phyloP scores from a whole-genome alignment of 108 stramenopile genomes.

The Cyclostephanos invisitatus region DNA sequence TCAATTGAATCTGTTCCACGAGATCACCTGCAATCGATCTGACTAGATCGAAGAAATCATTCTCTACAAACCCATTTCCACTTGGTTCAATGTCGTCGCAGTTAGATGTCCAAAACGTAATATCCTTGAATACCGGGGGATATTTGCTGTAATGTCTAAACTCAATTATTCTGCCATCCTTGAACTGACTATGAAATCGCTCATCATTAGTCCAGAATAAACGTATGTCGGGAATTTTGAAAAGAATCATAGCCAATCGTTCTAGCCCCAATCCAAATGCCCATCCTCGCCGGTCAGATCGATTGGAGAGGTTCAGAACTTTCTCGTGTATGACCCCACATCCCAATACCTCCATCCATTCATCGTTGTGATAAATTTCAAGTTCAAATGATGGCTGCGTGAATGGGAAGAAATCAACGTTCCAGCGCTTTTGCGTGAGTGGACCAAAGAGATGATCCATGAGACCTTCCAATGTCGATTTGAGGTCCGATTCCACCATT shows the following conservation, averaged over 20 bases:
- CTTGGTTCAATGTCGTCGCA: neutral
- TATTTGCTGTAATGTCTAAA: slow-evolving; percentile 84
- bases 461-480: slow-evolving; percentile 65
- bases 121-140: slow-evolving; percentile 84
- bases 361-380: slow-evolving; percentile 87
- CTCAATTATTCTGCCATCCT: slow-evolving; percentile 54
- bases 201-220: slow-evolving; percentile 90
- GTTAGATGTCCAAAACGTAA: slow-evolving; percentile 80
- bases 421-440: slow-evolving; percentile 50
- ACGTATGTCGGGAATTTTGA: slow-evolving; percentile 93
- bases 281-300: slow-evolving; percentile 76
- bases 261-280: slow-evolving; percentile 93
- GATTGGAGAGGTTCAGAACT: slow-evolving; percentile 80
- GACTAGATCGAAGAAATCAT: slow-evolving; percentile 80
- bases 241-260: slow-evolving; percentile 94
- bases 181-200: slow-evolving; percentile 90
- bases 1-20: slow-evolving; percentile 75
- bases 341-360: slow-evolving; percentile 97
- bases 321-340: slow-evolving; percentile 92
- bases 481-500: slow-evolving; percentile 55
- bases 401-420: slow-evolving; percentile 93
- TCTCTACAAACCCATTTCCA: slow-evolving; percentile 57
- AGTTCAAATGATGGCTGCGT: slow-evolving; percentile 93
- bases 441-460: slow-evolving; percentile 67
- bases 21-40: slow-evolving; percentile 81